A percentile compares a stretch with the other conserved stretches of the same genome.
Conservation (phyloP, 2,329 filamentous ascomycete species). For the Fusarium newnesense region DNA sequence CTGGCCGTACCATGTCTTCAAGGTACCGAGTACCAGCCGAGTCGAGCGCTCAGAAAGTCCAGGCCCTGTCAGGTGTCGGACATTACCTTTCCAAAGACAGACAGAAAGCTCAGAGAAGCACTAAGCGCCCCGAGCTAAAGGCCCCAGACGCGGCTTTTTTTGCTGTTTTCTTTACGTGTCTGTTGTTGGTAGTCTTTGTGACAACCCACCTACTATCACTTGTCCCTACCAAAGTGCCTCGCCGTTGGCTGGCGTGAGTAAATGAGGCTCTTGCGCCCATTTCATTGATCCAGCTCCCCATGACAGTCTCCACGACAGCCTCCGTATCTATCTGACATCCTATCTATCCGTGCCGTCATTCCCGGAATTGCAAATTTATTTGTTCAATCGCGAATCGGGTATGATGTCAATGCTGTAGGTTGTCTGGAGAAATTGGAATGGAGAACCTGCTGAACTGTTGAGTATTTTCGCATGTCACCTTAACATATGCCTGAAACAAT, state of each 20-base stretch:
- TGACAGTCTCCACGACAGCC: conserved; percentile 9
- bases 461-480: conserved; percentile 30
- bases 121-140: conserved; percentile 30
- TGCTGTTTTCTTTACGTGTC: conserved; percentile 43
- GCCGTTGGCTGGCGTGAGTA: conserved; percentile 30
- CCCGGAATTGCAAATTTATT: conserved; percentile 30
- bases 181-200: conserved; percentile 20
- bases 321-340: conserved; percentile 19
- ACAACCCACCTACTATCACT: conserved; percentile 43
- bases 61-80: conserved; percentile 42
- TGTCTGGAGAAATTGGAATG: conserved; percentile 28
- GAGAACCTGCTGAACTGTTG: conserved; percentile 10
- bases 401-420: conserved; percentile 41
- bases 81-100: conserved; percentile 36
- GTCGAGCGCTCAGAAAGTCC: conserved; percentile 25
- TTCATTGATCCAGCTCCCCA: conserved; percentile 16
- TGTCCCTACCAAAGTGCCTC: conserved; percentile 25
- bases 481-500: conserved; percentile 41
- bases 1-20: conserved; percentile 38
- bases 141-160: conserved; percentile 38
- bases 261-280: conserved; percentile 39
- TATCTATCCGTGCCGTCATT: conserved; percentile 45
- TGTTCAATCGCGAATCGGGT: conserved; percentile 26
- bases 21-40: conserved; percentile 26
- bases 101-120: neutral